A percentile compares a stretch with the other conserved stretches of the same genome.
Conservation (phyloP, 768 basidiomycete species). For the Gyrodon lividus region DNA sequence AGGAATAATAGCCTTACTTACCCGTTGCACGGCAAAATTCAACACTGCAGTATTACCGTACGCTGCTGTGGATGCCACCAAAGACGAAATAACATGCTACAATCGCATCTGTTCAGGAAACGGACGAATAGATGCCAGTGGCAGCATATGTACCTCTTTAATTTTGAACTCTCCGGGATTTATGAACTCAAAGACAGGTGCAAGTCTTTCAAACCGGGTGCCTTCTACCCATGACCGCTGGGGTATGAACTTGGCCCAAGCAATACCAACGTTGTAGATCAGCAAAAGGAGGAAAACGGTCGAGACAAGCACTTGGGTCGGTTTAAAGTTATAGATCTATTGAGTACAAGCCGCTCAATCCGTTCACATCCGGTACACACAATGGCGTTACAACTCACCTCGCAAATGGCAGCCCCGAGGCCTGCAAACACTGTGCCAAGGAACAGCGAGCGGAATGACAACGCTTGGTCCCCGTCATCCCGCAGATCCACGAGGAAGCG, state of each 20-base stretch:
- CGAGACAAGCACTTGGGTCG: conserved; percentile 49
- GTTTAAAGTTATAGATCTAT: conserved; percentile 63
- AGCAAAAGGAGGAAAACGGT: conserved; percentile 58
- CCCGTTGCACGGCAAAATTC: conserved; percentile 62
- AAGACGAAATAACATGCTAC: conserved; percentile 56
- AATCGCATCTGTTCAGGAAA: background rate
- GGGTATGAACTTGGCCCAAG: conserved; percentile 51
- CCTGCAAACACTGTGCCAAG: conserved; percentile 59
- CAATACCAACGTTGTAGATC: conserved; percentile 48
- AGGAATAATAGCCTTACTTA: conserved; percentile 22
- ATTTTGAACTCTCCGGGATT: conserved; percentile 58
- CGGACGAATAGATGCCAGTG: background rate
- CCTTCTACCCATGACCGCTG: conserved; percentile 41
- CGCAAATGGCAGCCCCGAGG: conserved; percentile 55
- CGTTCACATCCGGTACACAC: background rate
- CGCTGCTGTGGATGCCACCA: conserved; percentile 58
- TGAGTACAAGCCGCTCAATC: background rate
- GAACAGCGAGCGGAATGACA: conserved; percentile 55
- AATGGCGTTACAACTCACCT: conserved; percentile 35
- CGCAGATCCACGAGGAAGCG: conserved; percentile 53
- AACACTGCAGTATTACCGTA: conserved; percentile 51
- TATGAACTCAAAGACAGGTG: conserved; percentile 43
- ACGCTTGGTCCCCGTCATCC: conserved; percentile 55
- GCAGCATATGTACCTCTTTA: conserved; percentile 47
- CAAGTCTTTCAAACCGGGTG: conserved; percentile 42